Evolutionary conservation across 345 rosid species (phyloP).

Genomic region (Carallia brachiata): DNA sequence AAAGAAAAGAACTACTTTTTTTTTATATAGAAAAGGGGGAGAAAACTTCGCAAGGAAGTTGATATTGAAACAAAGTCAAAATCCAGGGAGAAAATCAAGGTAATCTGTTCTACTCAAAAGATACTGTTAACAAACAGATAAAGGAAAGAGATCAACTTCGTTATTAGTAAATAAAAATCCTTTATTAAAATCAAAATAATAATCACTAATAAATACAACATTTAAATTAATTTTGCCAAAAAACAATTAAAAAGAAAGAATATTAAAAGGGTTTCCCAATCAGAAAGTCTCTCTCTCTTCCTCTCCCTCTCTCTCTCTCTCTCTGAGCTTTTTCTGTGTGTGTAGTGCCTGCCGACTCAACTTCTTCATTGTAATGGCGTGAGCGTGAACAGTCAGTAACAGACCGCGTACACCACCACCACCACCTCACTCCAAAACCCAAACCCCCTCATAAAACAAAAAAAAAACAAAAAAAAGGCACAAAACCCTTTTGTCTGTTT

Average conservation of each 20-base stretch:
- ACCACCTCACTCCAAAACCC: not conserved
- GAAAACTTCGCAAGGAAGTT: not conserved
- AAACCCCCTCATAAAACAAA: not conserved
- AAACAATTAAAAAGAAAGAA: not conserved
- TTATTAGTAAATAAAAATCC: not conserved
- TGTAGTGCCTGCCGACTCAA: conserved; percentile 22
- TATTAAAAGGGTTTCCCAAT: conserved; percentile 1
- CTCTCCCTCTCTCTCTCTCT: not conserved
- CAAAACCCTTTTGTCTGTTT: too few species aligned
- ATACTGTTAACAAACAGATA: conserved; percentile 13
- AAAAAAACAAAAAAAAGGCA: not conserved
- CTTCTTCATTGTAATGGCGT: conserved; percentile 41
- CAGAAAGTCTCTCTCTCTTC: not conserved
- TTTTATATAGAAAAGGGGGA: too few species aligned
- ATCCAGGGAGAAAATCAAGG: conserved; percentile 12
- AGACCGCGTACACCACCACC: conserved; percentile 20
- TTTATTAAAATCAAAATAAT: not conserved
- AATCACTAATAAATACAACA: not conserved
- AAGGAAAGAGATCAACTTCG: not conserved
- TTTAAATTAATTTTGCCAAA: not conserved
- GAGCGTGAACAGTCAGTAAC: conserved; percentile 29
- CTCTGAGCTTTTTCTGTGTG: conserved; percentile 1
- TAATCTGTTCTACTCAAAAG: conserved; percentile 19
- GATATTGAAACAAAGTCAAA: conserved; percentile 5
- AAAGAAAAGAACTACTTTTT: not conserved